Percentiles rank a stretch among this genome's conserved stretches.
Evolutionary conservation across 108 stramenopile genomes (phyloP).

Genomic region (Conticribra guillardii): DNA sequence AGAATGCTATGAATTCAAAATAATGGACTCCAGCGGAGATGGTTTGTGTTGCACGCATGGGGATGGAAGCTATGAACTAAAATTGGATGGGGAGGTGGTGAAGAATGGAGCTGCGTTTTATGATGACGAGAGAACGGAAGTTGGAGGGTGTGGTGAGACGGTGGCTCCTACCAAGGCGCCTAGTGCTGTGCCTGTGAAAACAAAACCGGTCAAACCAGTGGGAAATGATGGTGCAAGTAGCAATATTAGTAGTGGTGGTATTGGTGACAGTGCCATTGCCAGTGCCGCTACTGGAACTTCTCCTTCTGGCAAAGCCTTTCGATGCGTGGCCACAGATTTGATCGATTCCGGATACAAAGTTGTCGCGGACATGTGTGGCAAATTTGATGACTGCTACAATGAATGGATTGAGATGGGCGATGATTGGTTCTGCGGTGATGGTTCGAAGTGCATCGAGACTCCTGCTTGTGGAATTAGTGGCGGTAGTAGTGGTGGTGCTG

Average conservation of each 20-base stretch:
- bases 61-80: slow-evolving; percentile 42
- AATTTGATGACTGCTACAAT: slow-evolving; percentile 29
- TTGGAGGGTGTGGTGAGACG: slow-evolving; percentile 38
- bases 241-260: not conserved
- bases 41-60: slow-evolving; percentile 56
- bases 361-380: slow-evolving; percentile 8
- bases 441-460: slow-evolving; percentile 19
- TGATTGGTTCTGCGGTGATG: slow-evolving; percentile 35
- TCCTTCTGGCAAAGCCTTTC: not conserved
- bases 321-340: slow-evolving; percentile 16
- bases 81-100: slow-evolving; percentile 31
- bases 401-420: slow-evolving; percentile 23
- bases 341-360: slow-evolving; percentile 19
- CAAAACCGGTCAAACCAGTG: not conserved
- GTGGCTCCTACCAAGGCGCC: slow-evolving; percentile 15
- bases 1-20: slow-evolving; percentile 37
- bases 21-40: slow-evolving; percentile 49
- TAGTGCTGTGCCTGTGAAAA: not conserved
- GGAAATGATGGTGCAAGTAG: too few relatives aligned
- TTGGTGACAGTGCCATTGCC: not conserved
- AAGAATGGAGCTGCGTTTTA: slow-evolving; percentile 43
- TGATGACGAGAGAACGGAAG: slow-evolving; percentile 29
- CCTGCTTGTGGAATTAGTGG: not conserved
- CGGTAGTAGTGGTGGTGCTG: slow-evolving; percentile 1
- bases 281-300: not conserved